Evolutionary conservation across 2,329 filamentous ascomycete genomes (phyloP), one percentile per base, ranked within the genome.

Genomic region (Fusarium gaditjirri): DNA sequence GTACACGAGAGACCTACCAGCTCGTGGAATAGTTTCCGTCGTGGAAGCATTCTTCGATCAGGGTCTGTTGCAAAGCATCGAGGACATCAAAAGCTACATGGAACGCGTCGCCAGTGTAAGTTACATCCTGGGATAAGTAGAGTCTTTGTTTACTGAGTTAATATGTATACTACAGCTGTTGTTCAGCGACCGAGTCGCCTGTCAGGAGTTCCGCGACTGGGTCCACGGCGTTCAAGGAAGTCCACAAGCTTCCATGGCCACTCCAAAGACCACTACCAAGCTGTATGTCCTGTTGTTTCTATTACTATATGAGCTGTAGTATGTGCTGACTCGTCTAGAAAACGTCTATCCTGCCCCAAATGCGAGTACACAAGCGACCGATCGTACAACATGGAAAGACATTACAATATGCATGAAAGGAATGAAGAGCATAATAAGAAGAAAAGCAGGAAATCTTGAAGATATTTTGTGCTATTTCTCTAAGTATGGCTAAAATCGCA

Each of bases 11-110:
- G 60, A 61, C 21, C 14, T 42, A 1, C 29, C 49, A 2, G 50
- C 46, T 10, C 53, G 54, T 13, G 64, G 61, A 1, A 73, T 73
- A 38, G 13, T 70, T 13, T 58, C 68, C 1, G 49, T 68, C 0
- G 50, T 57, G 3, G 63, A 64, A 23, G 52, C 36, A 0, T 72
- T 76, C 27, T 65, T 76, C 8, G 53, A 68, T 5, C 27, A 57
- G 8, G 74, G 74, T 0, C 39, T 63, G 4, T 25, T 76, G 8
- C 72, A 74, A 13, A 65, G 27, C 5, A 39, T 57, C 0, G 25
- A 66, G 2, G 54, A 73, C 8, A 71, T 61, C 13, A 39, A 53
- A 21, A 36, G 19, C 8, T 76, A 71, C 13, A 71, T 76, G 54
- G 19, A 27, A 3, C 17, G 6, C 2, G 12, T 65, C n/a, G 70